Conservation (phyloP, 495 filamentous ascomycete species). For the Daldinia bambusicola region DNA sequence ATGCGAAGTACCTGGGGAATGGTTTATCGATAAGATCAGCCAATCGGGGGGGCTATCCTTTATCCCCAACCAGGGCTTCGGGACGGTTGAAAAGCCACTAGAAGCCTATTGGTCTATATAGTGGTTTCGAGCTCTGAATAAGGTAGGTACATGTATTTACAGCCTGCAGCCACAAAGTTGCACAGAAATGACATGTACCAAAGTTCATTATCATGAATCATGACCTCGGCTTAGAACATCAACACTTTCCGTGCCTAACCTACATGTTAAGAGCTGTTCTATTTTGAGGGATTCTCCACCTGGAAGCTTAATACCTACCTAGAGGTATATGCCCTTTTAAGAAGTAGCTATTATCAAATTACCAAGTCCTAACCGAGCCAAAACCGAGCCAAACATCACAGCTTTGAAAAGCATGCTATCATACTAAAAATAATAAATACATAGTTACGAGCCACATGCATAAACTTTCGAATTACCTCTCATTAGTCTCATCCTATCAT, state of each 20-base stretch:
- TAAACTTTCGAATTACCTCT: too few species aligned
- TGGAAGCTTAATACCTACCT: background rate
- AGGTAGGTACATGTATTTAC: background rate
- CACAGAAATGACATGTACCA: background rate
- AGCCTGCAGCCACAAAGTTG: background rate
- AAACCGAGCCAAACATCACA: too few species aligned
- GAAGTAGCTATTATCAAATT: too few species aligned
- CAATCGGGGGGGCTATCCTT: background rate
- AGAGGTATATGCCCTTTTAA: background rate
- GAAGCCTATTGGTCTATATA: background rate
- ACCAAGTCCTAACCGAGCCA: too few species aligned
- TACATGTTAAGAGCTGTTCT: background rate
- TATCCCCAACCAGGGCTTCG: background rate
- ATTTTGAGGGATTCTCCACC: background rate
- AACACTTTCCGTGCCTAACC: background rate
- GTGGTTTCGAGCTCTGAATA: background rate
- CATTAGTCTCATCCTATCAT: too few species aligned
- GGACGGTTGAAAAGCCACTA: background rate
- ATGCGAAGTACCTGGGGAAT: background rate
- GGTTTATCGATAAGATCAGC: background rate
- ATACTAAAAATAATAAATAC: too few species aligned
- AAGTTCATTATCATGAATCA: background rate
- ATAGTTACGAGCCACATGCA: too few species aligned
- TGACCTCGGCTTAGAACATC: background rate
- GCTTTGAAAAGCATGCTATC: too few species aligned